A percentile compares a stretch with the other conserved stretches of the same genome.
These are phyloP conservation scores for Nakazawaea anatomiae DNA, from an alignment of 805 yeast genomes.

Conservation along the genomic window DNA sequence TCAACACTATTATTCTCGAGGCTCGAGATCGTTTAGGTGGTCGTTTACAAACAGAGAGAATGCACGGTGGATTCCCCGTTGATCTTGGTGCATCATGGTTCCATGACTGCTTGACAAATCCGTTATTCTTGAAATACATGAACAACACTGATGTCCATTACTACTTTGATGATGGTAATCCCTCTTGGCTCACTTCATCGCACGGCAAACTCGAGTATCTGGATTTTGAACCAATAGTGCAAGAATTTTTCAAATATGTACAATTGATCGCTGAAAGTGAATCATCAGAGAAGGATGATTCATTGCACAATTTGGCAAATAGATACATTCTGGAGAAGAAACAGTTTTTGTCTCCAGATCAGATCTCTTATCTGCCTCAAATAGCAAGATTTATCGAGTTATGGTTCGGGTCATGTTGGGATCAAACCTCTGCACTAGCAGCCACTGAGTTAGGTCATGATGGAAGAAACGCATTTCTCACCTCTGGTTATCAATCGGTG, in stretches of 20 bases:
- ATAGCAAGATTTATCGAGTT: constrained; percentile 51
- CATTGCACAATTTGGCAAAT: constrained; percentile 45
- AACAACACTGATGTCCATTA: constrained; percentile 20
- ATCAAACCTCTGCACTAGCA: constrained; percentile 54
- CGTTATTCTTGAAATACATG: constrained; percentile 45
- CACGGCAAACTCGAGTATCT: constrained; percentile 38
- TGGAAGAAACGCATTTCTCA: constrained; percentile 69
- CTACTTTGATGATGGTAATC: constrained; percentile 26
- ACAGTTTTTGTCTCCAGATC: constrained; percentile 41
- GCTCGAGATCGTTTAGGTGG: constrained; percentile 67
- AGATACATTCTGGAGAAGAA: constrained; percentile 41
- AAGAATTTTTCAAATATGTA: constrained; percentile 23
- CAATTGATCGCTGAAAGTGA: constrained; percentile 24
- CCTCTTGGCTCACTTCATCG: constrained; percentile 12
- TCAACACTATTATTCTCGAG: constrained; percentile 46
- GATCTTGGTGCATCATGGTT: constrained; percentile 92
- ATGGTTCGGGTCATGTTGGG: constrained; percentile 77
- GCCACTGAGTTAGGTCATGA: constrained; percentile 45
- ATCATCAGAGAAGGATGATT: constrained; percentile 35
- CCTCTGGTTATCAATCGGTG: constrained; percentile 46
- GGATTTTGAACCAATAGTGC: constrained; percentile 29
- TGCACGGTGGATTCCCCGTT: constrained; percentile 26
- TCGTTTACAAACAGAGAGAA: constrained; percentile 40
- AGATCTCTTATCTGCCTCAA: constrained; percentile 44
- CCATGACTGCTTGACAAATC: constrained; percentile 72